Evolutionary conservation across 371 early-diverging fungal genomes (phyloP), one percentile per base, ranked within the genome.

Genomic region (Amoeboaphelidium occidentale): DNA sequence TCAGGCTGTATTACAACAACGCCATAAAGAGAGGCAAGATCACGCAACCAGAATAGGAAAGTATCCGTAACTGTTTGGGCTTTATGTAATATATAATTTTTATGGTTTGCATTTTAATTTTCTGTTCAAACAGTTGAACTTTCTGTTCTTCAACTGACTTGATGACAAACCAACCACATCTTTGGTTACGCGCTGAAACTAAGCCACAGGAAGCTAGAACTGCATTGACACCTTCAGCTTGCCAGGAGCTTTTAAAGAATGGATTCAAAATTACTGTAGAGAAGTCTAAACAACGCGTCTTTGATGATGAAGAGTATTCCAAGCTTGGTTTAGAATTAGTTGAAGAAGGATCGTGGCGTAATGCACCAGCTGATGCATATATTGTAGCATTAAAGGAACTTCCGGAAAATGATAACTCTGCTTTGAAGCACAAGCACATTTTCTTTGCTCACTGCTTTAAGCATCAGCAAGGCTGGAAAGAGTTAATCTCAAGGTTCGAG

Each of bases 401-500:
- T 25, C 89, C 90, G n/a, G 91, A 90, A 59, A 77, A 78, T 56
- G 89, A 88, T 64, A 64, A 69, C 48, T 71, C 80, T 28, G 84
- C 92, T 44, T 74, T 92, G n/a, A 65, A 73, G n/a, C 91, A 92
- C 63, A 75, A 73, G 23, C 96, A 94, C 64, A 87, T 94, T 61
- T 84, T 88, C 70, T 94, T 94, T 63, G 94, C 92, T 41, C 92
- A 94, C 62, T 91, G 91, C 69, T 94, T 72, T 75, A 94, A 94
- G 75, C 65, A 72, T 52, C 92, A 94, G 65, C 82, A 65, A 50
- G 92, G 92, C 23, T 94, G 91, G 92, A 74, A 74, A 58, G 81
- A 90, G 26, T 68, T 89, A 21, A 63, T 94, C 39, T 64, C 64
- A 23, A 73, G 90, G 44, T 94, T 92, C 58, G 72, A 75, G 55